A percentile compares a stretch with the other conserved stretches of the same genome.
Evolutionary conservation across 495 filamentous ascomycete species (phyloP).

Genomic region (Trichocladium uniseriatum): DNA sequence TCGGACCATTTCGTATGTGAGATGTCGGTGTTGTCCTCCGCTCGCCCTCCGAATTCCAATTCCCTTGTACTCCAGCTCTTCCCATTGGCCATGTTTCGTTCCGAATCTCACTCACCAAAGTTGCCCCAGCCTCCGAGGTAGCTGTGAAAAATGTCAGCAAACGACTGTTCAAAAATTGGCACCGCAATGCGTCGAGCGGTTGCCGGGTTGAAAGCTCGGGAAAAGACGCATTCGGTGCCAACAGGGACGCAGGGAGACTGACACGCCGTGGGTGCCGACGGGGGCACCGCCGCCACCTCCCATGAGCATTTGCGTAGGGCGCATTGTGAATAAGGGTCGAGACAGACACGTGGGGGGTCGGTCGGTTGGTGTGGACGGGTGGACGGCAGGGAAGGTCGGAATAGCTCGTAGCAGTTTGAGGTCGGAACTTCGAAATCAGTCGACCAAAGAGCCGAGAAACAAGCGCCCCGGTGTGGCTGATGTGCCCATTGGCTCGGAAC

Average conservation of each 20-base stretch:
- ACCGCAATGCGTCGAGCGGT: neutral
- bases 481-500: constrained; percentile 7
- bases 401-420: constrained; percentile 17
- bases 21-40: neutral
- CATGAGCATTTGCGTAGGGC: constrained; percentile 40
- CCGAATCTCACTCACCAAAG: constrained; percentile 55
- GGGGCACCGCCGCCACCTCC: constrained; percentile 49
- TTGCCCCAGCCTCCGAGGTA: constrained; percentile 80
- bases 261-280: constrained; percentile 61
- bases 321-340: constrained; percentile 48
- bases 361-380: constrained; percentile 25
- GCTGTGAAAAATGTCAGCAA: constrained; percentile 42
- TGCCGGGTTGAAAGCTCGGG: constrained; percentile 6
- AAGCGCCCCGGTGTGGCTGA: constrained; percentile 35
- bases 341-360: constrained; percentile 11
- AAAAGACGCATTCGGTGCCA: constrained; percentile 12
- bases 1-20: neutral
- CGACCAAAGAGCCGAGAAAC: constrained; percentile 25
- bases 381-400: constrained; percentile 11
- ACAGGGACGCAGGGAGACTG: constrained; percentile 34
- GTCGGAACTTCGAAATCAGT: constrained; percentile 29
- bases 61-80: neutral
- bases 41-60: neutral
- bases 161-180: neutral
- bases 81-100: neutral